phyloP scores from a whole-genome alignment of 768 basidiomycete genomes.

The Pulveroboletus sp. region DNA sequence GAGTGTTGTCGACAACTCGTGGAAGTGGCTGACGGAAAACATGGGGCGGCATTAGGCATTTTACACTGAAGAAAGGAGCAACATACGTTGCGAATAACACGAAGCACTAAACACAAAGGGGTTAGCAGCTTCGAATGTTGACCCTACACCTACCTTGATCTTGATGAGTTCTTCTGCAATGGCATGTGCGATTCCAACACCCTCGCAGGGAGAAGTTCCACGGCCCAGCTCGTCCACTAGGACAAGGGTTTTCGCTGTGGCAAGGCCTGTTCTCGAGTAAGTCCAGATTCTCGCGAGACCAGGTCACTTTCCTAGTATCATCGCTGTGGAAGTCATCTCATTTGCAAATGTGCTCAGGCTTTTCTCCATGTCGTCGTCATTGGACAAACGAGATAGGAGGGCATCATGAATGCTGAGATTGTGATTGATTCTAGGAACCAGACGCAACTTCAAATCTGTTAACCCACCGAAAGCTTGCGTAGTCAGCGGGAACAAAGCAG shows the following conservation, averaged over 20 bases:
- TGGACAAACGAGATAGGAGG: conserved; percentile 82
- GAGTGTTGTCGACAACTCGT: conserved; percentile 73
- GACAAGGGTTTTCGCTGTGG: conserved; percentile 65
- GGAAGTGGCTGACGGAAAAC: conserved; percentile 56
- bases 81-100: conserved; percentile 88
- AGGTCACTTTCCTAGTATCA: conserved; percentile 66
- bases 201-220: conserved; percentile 84
- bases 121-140: background rate
- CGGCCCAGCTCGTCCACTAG: conserved; percentile 91
- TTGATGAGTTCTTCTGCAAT: conserved; percentile 75
- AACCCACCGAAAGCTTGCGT: conserved; percentile 76
- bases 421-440: background rate
- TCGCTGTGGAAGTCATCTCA: conserved; percentile 89
- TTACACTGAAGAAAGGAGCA: background rate
- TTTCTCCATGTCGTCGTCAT: conserved; percentile 90
- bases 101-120: conserved; percentile 50
- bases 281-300: background rate
- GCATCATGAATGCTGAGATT: conserved; percentile 67
- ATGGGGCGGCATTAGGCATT: conserved; percentile 1
- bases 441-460: background rate
- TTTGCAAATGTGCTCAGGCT: conserved; percentile 91
- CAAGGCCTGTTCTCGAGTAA: conserved; percentile 47
- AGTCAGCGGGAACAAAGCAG: conserved; percentile 90
- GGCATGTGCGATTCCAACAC: conserved; percentile 76
- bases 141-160: conserved; percentile 49